These are phyloP conservation scores for Stygiomarasmius scandens DNA, from an alignment of 1,284 basidiomycete genomes.

Conservation along the genomic window DNA sequence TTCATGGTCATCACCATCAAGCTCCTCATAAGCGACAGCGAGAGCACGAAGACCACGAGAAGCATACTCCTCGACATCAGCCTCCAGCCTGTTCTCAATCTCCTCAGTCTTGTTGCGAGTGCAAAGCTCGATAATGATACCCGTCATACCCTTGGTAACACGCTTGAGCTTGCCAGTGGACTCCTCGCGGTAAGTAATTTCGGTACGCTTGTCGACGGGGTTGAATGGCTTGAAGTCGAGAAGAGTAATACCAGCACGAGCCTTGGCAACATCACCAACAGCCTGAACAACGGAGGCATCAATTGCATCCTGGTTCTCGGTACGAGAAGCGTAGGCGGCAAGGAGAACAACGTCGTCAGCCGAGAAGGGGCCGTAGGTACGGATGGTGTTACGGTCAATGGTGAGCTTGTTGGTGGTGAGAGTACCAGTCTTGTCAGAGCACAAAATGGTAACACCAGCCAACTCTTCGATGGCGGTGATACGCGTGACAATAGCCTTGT, in stretches of 20 bases:
- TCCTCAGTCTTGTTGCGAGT: constrained; percentile 95
- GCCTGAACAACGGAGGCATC: constrained; percentile 87
- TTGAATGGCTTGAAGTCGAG: constrained; percentile 99
- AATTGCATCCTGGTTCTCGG: constrained; percentile 98
- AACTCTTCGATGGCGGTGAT: constrained; percentile 98
- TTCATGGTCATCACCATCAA: constrained; percentile 81
- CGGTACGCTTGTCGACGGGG: constrained; percentile 98
- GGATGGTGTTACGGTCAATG: constrained; percentile 92
- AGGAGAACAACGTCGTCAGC: constrained; percentile 91
- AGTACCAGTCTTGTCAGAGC: constrained; percentile 97
- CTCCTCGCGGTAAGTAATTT: constrained; percentile 96
- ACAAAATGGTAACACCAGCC: constrained; percentile 95
- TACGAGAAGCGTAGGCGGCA: constrained; percentile 94
- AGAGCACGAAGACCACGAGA: constrained; percentile 96
- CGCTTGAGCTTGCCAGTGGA: constrained; percentile 94
- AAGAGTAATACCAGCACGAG: constrained; percentile 92
- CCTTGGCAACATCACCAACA: constrained; percentile 71
- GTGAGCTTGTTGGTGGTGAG: constrained; percentile 99
- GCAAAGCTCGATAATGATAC: constrained; percentile 95
- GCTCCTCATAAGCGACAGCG: constrained; percentile 94
- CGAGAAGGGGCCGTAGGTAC: constrained; percentile 88
- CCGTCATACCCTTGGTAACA: constrained; percentile 99
- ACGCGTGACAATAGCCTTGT: constrained; percentile 98
- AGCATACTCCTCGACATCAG: constrained; percentile 95
- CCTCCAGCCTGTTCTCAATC: constrained; percentile 88